Evolutionary conservation across 2,329 filamentous ascomycete species (phyloP), one percentile per base, ranked within the genome.

Genomic region (Purpureocillium lavendulum): DNA sequence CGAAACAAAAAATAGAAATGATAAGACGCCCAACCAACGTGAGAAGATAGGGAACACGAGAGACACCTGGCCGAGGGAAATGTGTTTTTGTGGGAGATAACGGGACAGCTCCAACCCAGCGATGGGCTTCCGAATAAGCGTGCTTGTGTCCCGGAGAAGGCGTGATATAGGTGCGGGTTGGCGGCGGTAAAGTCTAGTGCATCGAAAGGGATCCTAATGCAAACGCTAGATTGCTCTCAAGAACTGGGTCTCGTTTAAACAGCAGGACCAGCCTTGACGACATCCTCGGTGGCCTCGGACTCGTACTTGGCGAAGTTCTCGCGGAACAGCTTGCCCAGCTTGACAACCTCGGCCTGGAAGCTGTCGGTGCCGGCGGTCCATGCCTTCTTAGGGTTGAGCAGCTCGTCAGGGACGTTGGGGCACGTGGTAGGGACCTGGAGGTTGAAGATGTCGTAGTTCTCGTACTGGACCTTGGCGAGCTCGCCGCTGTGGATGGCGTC

Each of bases 241-340:
- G 21, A 26, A 30, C 29, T 7, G 29, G 12, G 5, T 17, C 3
- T 18, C 37, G 16, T 40, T 55, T 59, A 65, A 32, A 62, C 57
- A 12, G 42, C 33, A 29, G 78, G 78, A 7, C 76, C 78, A 37
- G 80, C 80, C 55, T 75, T 80, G 65, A 86, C 78, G 36, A 89
- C 85, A 30, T 90, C 85, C 52, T 76, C 72, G 26, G 86, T 89
- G 18, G 88, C 87, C 65, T 94, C 80, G 52, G 80, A 81, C 55
- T 82, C 74, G 71, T 94, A 96, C 75, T 96, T 95, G 73, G 87
- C 80, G 71, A 98, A 98, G 78, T 98, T 98, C 69, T 96, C 87
- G 57, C 82, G 79, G 75, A 98, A 98, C 47, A 97, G 77, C 48
- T 68, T 71, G 55, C 82, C 92, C 29, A 98, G 81, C 76, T 96